Evolutionary conservation across 2,329 filamentous ascomycete species (phyloP), one percentile per base, ranked within the genome.

Genomic region (Fusarium nodosum): DNA sequence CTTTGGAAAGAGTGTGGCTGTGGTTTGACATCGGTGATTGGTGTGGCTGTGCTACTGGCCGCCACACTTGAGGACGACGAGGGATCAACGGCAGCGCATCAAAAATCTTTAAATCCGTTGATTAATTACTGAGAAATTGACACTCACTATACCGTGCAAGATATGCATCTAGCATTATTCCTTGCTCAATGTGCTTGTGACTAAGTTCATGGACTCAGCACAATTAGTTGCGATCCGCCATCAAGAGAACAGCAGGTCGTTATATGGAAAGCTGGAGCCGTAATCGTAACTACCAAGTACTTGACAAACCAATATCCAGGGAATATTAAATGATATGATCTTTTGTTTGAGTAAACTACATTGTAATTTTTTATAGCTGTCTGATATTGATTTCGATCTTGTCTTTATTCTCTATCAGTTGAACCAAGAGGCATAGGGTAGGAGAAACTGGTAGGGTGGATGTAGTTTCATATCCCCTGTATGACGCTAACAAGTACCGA

Each of bases 1-100:
- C 60, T 60, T 54, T 55, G 48, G 39, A 33, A 44, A 38, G 61
- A 28, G 26, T 65, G 61, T 28, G 61, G 60, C 61, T 64, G 51
- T 62, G 36, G n/a, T 15, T 34, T 59, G 53, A 50, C 45, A 45
- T 39, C 5, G 59, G 46, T 52, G 33, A 30, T 7, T 22, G n/a
- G 12, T 53, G 55, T 63, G 60, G 60, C 60, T 28, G 60, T 54
- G 56, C 28, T n/a, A 26, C 4, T 30, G 10, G 28, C 9, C 26
- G 56, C 55, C 55, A 53, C 55, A 57, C 3, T 15, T n/a, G 2
- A 15, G 13, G 7, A 26, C n/a, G 4, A 5, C 11, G n/a, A 22
- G 3, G 11, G 11, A 22, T 22, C 12, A 39, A 39, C 0, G 2
- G 12, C 36, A 39, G 36, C 36, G n/a, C n/a, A 7, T 39, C 3